phyloP scores from a whole-genome alignment of 2,329 filamentous ascomycete species.

The Neoascochyta sp. region DNA sequence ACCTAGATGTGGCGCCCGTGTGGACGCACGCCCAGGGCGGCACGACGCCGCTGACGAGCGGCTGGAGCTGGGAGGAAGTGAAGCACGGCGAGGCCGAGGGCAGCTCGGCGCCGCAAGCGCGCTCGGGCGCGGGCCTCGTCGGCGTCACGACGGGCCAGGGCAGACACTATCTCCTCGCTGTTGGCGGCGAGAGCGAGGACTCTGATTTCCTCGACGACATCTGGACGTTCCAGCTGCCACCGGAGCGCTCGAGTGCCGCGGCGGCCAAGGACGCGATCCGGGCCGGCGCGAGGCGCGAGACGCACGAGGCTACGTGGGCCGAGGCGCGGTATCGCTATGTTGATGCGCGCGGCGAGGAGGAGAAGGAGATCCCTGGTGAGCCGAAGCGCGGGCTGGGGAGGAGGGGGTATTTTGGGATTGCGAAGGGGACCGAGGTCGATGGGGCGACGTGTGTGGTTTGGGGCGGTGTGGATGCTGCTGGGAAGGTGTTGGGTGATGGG shows the following conservation, averaged over 20 bases:
- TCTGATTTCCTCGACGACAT: slow-evolving; percentile 42
- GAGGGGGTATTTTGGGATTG: slow-evolving; percentile 39
- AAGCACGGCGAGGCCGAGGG: slow-evolving; percentile 12
- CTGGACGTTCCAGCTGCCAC: slow-evolving; percentile 53
- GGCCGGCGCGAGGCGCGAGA: slow-evolving; percentile 44
- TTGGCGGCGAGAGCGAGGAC: slow-evolving; percentile 44
- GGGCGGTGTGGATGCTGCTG: slow-evolving; percentile 50
- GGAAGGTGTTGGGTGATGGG: slow-evolving; percentile 41
- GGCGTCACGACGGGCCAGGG: slow-evolving; percentile 52
- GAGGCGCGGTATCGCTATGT: slow-evolving; percentile 49
- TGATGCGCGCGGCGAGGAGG: slow-evolving; percentile 44
- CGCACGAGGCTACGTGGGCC: slow-evolving; percentile 50
- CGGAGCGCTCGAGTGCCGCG: slow-evolving; percentile 46
- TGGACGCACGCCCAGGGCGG: slow-evolving; percentile 36
- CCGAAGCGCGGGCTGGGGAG: slow-evolving; percentile 42
- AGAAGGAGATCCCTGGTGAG: slow-evolving; percentile 39
- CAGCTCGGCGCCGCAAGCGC: slow-evolving; percentile 37
- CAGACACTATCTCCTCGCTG: slow-evolving; percentile 50
- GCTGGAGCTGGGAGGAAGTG: slow-evolving; percentile 34
- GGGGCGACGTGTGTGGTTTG: slow-evolving; percentile 50
- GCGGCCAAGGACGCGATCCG: slow-evolving; percentile 51
- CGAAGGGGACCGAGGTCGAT: slow-evolving; percentile 44
- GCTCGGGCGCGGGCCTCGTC: slow-evolving; percentile 45
- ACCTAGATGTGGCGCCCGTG: slow-evolving; percentile 33
- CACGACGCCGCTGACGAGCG: slow-evolving; percentile 31